Base-by-base conservation (phyloP, 2,329 filamentous ascomycete genomes). In the Fusarium transvaalense region DNA sequence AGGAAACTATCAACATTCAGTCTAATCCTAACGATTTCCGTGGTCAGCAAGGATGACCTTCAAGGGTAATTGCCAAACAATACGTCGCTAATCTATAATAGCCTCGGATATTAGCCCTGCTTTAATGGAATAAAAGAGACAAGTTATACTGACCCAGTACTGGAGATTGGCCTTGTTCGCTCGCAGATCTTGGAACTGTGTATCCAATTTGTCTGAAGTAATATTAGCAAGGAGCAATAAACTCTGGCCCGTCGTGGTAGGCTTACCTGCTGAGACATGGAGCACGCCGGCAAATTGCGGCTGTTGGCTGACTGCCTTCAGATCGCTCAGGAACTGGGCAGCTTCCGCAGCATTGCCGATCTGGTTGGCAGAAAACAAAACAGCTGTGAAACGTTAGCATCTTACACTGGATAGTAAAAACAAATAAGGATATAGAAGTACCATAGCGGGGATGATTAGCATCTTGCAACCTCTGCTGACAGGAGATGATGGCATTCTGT, bases 351-450 rank as follows among this genome's bases (percentile, higher is more conserved):
- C 48, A 19, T 6, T 52, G 19, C 48, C 48, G 5, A 52, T 52
- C 10, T 52, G 48, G 19, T 52, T 52, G 37, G 37, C 37, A 3
- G 48, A 52, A 2, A 52, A 52, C 6, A 52, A 15, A 32, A 52
- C 48, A 32, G 35, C 48, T 52, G n/a, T 19, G n/a, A 15, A 0
- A 1, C 25, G 9, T 52, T 32, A 52, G 15, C 32, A 19, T n/a
- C 3, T 15, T 10, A 10, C 1, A 25, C 10, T 52, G 0, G 0
- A 13, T 32, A 4, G 2, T 7, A 32, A n/a, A 19, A 31, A 25
- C 0, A 35, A 27, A 48, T 35, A 9, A 9, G 3, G 7, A 8
- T n/a, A 7, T 39, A 21, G 5, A 12, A 27, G 32, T 14, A 41
- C 48, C 37, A n/a, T 41, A 14, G 7, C 27, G 37, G 6, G 13